Evolutionary conservation across 768 basidiomycete species (phyloP), one percentile per base, ranked within the genome.

Genomic region (Suillus decipiens): DNA sequence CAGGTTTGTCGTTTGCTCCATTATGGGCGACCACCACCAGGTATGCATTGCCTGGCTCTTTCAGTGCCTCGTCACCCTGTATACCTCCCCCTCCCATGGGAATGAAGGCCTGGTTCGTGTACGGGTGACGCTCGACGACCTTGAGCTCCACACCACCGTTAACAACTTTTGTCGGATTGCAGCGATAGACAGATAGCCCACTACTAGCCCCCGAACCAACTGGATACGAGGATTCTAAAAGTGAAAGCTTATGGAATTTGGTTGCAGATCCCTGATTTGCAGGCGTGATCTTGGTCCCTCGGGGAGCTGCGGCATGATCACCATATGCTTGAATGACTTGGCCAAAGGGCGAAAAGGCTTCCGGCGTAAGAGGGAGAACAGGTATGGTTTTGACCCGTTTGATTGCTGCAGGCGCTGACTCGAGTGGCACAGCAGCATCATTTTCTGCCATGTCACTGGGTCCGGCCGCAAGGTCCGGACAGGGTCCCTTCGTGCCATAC

Each of bases 241-340:
- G 80, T 3, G 93, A 84, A 41, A 99, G 83, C 72, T 95, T 92
- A 79, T 99, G 95, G 78, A 91, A 98, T 76, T 99, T 99, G 69
- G 76, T 82, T 0, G 97, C 97, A 3, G 94, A 93, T 47, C 93
- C 95, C 66, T 85, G 89, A 75, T 99, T 99, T 34, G 94, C 95
- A 19, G 83, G 78, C 3, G 94, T 94, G 60, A 93, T 83, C 69
- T 84, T 87, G 43, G 85, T 84, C 10, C 83, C 86, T 58, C 84
- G 86, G 1, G 94, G 89, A 6, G 85, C 89, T 14, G 88, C 83
- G 15, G 83, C 74, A 48, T 83, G 80, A 69, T 92, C 86, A 1
- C 81, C 78, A 73, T 91, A 97, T 1, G 90, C 95, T 77, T 99
- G 94, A 56, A 98, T 83, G 60, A 99, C 95, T 69, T 92, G 84